These are phyloP conservation scores for Mortierella sp. DNA, from an alignment of 371 early-diverging fungal species.

Conservation along the genomic window DNA sequence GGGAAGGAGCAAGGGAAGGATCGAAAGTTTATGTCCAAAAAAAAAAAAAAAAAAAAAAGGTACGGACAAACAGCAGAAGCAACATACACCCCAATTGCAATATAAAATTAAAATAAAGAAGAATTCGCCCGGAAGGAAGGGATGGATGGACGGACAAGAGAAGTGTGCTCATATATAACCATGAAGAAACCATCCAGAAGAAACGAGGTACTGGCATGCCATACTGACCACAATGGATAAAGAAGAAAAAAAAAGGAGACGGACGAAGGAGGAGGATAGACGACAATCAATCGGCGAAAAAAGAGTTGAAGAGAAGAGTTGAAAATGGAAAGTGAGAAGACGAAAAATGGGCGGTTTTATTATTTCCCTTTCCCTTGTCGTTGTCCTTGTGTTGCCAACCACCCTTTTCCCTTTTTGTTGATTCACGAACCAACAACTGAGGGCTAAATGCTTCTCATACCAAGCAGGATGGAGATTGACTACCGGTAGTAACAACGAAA, in stretches of 20 bases:
- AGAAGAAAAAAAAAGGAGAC: background rate
- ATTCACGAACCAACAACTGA: constrained; percentile 2
- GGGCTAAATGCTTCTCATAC: background rate
- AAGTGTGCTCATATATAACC: background rate
- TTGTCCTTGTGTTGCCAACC: background rate
- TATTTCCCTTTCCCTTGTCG: background rate
- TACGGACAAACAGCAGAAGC: background rate
- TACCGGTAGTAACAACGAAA: background rate
- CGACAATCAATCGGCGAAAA: constrained; percentile 10
- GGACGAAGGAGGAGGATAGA: background rate
- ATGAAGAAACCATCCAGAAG: background rate
- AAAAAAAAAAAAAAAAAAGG: constrained; percentile 12
- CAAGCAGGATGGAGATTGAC: background rate
- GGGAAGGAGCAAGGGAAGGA: background rate
- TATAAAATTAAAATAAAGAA: constrained; percentile 5
- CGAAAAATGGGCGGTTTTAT: background rate
- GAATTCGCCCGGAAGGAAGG: constrained; percentile 10
- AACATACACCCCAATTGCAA: background rate
- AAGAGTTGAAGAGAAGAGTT: background rate
- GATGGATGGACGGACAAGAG: no score
- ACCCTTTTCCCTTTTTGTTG: background rate
- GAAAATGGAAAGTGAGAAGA: background rate
- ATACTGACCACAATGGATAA: background rate
- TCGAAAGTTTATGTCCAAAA: constrained; percentile 3
- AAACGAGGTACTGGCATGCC: background rate